Percentiles rank a stretch among this genome's conserved stretches.
phyloP scores from a whole-genome alignment of 164 flowering plant genomes.

The Chimonanthus salicifolius region DNA sequence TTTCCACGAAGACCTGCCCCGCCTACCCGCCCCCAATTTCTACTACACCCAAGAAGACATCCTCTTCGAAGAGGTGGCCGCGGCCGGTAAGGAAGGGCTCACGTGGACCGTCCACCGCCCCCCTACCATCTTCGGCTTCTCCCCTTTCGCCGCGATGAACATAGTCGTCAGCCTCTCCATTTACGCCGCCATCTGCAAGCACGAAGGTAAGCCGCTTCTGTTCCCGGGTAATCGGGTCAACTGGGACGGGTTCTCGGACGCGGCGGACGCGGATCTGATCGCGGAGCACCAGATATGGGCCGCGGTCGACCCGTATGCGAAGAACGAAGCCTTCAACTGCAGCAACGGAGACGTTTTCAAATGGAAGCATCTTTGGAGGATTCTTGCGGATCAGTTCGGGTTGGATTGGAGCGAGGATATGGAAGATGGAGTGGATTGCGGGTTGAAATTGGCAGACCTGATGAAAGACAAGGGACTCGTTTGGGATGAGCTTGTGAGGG shows the following conservation, averaged over 20 bases:
- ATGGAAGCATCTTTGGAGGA: conserved; percentile 83
- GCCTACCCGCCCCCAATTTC: conserved; percentile 52
- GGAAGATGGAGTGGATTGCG: conserved; percentile 17
- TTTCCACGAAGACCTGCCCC: conserved; percentile 60
- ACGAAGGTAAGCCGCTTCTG: conserved; percentile 40
- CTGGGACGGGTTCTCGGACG: conserved; percentile 52
- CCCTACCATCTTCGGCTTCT: conserved; percentile 59
- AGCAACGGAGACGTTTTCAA: conserved; percentile 76
- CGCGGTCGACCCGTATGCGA: conserved; percentile 65
- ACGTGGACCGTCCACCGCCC: conserved; percentile 81
- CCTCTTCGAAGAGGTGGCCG: conserved; percentile 42
- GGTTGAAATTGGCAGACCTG: conserved; percentile 37
- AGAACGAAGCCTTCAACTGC: conserved; percentile 76
- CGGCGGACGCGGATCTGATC: conserved; percentile 72
- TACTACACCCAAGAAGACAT: conserved; percentile 64
- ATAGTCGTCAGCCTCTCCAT: conserved; percentile 55
- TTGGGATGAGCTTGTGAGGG: conserved; percentile 77
- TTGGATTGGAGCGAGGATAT: conserved; percentile 39
- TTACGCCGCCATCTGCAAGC: conserved; percentile 73
- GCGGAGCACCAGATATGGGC: conserved; percentile 96
- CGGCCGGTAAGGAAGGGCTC: conserved; percentile 42
- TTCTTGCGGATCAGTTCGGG: conserved; percentile 68
- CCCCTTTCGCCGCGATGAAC: conserved; percentile 73
- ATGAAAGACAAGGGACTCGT: conserved; percentile 66
- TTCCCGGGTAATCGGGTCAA: conserved; percentile 56